Conservation (phyloP, 2,329 filamentous ascomycete genomes). For the Aspergillus ochraceus region DNA sequence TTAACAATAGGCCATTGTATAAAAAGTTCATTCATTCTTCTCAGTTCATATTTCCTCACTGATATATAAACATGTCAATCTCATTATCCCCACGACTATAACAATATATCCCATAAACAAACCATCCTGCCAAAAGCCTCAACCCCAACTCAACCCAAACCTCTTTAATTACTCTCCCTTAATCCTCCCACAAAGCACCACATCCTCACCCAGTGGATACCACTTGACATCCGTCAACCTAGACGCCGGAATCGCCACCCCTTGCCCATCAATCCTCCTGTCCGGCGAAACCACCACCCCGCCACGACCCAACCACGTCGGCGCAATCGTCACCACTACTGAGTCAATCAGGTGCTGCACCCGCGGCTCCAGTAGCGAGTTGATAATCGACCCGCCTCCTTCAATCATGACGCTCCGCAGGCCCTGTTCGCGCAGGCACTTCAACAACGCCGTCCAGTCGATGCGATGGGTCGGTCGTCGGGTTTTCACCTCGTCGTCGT, state of each 20-base stretch:
- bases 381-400: constrained; percentile 79
- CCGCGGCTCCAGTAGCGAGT: constrained; percentile 64
- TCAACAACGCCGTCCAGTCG: constrained; percentile 64
- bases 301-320: constrained; percentile 79
- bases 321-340: constrained; percentile 84
- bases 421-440: constrained; percentile 54
- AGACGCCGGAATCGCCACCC: constrained; percentile 59
- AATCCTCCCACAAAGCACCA: constrained; percentile 72
- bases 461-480: constrained; percentile 18
- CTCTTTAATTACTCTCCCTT: background rate
- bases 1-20: no score
- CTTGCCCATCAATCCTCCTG: constrained; percentile 50
- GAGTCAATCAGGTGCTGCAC: constrained; percentile 64
- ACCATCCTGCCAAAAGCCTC: no score
- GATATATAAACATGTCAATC: no score
- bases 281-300: constrained; percentile 76
- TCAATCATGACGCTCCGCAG: constrained; percentile 85
- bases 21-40: no score
- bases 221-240: constrained; percentile 65
- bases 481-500: no score
- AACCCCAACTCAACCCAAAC: no score
- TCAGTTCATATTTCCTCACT: no score
- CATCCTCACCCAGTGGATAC: constrained; percentile 76
- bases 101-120: no score
- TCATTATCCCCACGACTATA: no score